phyloP scores from a whole-genome alignment of 163 green algal species.

The Coccomyxa subellipsoidea region DNA sequence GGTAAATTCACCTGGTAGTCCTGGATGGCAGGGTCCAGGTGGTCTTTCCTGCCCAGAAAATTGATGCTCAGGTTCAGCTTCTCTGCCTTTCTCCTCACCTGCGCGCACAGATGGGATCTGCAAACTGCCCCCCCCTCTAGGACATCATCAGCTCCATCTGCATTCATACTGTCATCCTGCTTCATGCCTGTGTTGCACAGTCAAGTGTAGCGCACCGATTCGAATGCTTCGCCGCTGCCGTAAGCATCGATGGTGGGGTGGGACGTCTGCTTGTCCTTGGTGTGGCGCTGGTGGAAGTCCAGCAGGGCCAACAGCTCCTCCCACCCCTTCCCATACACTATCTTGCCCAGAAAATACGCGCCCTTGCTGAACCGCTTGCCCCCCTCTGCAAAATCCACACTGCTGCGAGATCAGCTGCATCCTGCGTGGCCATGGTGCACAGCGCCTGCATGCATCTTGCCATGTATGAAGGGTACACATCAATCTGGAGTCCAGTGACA shows the following conservation, averaged over 20 bases:
- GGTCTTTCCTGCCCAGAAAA: slow-evolving; percentile 85
- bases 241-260: slow-evolving; percentile 47
- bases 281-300: slow-evolving; percentile 46
- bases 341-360: slow-evolving; percentile 95
- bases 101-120: too few species aligned
- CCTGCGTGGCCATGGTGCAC: too few species aligned
- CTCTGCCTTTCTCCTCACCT: slow-evolving; percentile 14
- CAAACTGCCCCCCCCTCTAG: too few species aligned
- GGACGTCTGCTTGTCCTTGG: slow-evolving; percentile 19
- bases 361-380: slow-evolving; percentile 53
- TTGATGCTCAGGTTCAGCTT: slow-evolving; percentile 52
- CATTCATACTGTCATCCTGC: too few species aligned
- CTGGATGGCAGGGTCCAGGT: slow-evolving; percentile 76
- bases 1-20: slow-evolving; percentile 89
- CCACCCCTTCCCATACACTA: slow-evolving; percentile 81
- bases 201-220: slow-evolving; percentile 16
- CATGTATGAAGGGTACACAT: not conserved
- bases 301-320: slow-evolving; percentile 76
- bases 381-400: slow-evolving; percentile 24
- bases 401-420: too few species aligned
- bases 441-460: too few species aligned
- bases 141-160: too few species aligned
- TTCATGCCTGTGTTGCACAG: too few species aligned
- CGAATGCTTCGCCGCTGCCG: slow-evolving; percentile 44
- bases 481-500: not conserved